Conservation (phyloP, 1,284 basidiomycete species). For the Pyrrhoderma noxium region DNA sequence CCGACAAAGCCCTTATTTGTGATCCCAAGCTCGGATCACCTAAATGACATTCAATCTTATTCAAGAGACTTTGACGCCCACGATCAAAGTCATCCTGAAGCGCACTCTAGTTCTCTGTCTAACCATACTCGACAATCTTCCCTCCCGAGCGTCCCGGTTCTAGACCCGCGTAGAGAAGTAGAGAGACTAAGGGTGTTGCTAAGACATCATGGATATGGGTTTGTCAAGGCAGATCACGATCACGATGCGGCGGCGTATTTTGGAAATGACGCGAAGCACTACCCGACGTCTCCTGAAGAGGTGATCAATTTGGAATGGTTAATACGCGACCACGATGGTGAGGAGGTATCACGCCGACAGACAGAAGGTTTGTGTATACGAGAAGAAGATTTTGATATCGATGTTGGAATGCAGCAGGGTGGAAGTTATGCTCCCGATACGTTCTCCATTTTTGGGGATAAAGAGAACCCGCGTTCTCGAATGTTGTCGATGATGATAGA, state of each 20-base stretch:
- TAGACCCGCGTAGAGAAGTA: not conserved
- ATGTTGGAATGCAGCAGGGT: not conserved
- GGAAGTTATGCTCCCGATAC: no score
- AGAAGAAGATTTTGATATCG: not conserved
- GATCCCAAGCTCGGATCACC: no score
- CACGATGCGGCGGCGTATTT: no score
- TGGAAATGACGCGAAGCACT: no score
- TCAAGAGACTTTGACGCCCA: not conserved
- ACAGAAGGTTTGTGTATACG: not conserved
- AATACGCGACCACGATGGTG: not conserved
- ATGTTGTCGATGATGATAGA: not conserved
- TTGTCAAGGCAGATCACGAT: not conserved
- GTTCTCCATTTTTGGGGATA: not conserved
- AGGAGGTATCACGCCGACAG: not conserved
- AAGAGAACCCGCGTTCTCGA: constrained; percentile 1
- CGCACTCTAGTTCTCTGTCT: no score
- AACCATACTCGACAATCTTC: no score
- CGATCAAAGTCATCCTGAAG: no score
- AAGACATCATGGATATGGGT: not conserved
- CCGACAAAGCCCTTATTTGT: no score
- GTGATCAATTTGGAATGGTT: constrained; percentile 6
- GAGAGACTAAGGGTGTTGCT: not conserved
- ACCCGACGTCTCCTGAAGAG: not conserved
- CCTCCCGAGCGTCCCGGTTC: not conserved
- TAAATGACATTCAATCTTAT: no score